These are phyloP conservation scores for Vitellaria paradoxa DNA, from an alignment of 179 eudicot genomes.

Conservation along the genomic window DNA sequence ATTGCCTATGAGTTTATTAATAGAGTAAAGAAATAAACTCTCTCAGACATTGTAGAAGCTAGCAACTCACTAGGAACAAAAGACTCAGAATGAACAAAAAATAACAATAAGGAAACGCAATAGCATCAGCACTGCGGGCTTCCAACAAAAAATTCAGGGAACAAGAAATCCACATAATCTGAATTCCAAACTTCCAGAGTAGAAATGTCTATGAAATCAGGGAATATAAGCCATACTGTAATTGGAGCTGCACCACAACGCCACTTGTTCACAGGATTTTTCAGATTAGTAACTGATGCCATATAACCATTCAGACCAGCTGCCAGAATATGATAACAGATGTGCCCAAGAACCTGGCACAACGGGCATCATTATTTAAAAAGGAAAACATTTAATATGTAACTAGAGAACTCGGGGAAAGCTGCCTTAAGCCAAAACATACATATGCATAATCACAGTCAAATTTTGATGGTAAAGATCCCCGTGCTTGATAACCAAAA, in stretches of 20 bases:
- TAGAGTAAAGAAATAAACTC: neutral
- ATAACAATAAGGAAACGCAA: neutral
- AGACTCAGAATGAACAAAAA: neutral
- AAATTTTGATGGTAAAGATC: slow-evolving; percentile 92
- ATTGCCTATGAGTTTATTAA: slow-evolving; percentile 56
- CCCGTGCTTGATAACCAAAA: slow-evolving; percentile 98
- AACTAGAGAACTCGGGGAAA: neutral
- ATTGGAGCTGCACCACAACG: slow-evolving; percentile 98
- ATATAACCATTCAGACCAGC: slow-evolving; percentile 97
- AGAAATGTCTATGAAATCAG: neutral
- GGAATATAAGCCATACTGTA: slow-evolving; percentile 50
- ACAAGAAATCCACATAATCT: neutral
- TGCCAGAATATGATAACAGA: slow-evolving; percentile 87
- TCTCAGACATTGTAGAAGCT: neutral
- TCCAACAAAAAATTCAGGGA: neutral
- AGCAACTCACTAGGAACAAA: neutral
- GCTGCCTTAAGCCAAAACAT: slow-evolving; percentile 24
- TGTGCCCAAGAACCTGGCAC: slow-evolving; percentile 89
- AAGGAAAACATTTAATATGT: neutral
- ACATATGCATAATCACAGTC: slow-evolving; percentile 97
- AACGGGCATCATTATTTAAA: neutral
- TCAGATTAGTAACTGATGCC: slow-evolving; percentile 90
- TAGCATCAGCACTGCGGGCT: neutral
- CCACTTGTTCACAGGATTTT: slow-evolving; percentile 87
- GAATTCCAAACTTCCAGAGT: neutral